Evolutionary conservation across 1,284 basidiomycete species (phyloP), one percentile per base, ranked within the genome.

Genomic region (Ceratobasidium sp.): DNA sequence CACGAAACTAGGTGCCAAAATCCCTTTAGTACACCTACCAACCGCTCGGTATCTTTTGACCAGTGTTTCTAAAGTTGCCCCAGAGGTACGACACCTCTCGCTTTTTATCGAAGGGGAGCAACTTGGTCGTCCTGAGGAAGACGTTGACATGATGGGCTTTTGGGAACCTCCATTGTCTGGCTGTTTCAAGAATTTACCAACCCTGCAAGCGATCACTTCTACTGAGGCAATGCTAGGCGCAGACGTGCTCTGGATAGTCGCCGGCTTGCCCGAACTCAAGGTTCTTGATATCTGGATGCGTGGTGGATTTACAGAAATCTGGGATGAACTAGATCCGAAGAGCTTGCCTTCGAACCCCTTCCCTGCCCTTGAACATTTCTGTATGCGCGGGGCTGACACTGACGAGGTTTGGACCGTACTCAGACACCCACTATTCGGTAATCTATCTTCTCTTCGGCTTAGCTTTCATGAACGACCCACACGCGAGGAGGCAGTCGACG

Each of bases 381-480:
- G 25, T 8, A 40, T n/a, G 40, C 13, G 22, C 5, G 22, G 3
- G 8, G 19, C 44, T 1, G 40, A 46, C 46, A 40, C n/a, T 34
- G 32, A 22, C 25, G 25, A 29, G 13, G 19, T 46, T 19, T 65
- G 13, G 7, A 4, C 37, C 19, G 9, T 44, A 13, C 19, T 65
- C 25, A n/a, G 32, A n/a, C 8, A 5, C 34, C 34, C 15, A 4
- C 29, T 17, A 7, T 65, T 65, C n/a, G 19, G 25, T 3, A 3
- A 22, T 19, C 22, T 65, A 44, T 46, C 62, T 7, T 65, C 32
- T n/a, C 62, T 65, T 46, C 40, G 22, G 5, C 62, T 65, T 32
- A 6, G 22, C 19, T 22, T 65, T n/a, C 19, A 46, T 11, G n/a
- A n/a, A 4, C 44, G 6, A 29, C 40, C 62, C 4, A n/a, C 15